A percentile compares a stretch with the other conserved stretches of the same genome.
Evolutionary conservation across 1,139 yeast genomes (phyloP).

Genomic region (Kodamaea alishanica): DNA sequence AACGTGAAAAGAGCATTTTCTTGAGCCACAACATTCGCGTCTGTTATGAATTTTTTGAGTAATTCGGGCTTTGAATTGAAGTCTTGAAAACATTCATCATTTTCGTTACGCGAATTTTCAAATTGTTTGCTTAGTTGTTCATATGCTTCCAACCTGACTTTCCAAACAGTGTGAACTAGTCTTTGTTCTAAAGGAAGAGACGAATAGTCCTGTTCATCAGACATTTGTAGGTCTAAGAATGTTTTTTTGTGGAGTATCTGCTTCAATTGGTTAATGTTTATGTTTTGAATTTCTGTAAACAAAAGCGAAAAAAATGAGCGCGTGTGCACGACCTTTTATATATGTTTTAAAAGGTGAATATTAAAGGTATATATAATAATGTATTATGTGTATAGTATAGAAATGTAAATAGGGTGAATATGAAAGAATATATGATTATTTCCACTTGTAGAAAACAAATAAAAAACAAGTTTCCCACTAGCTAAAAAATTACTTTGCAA

Average conservation of each 20-base stretch:
- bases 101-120: slow-evolving; percentile 50
- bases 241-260: slow-evolving; percentile 1
- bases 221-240: slow-evolving; percentile 14
- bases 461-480: too few relatives aligned
- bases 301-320: slow-evolving; percentile 1
- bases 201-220: slow-evolving; percentile 57
- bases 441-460: too few relatives aligned
- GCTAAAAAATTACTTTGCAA: too few relatives aligned
- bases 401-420: too few relatives aligned
- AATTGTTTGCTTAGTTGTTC: slow-evolving; percentile 59
- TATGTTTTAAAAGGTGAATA: background rate
- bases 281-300: slow-evolving; percentile 8
- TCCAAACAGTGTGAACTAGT: slow-evolving; percentile 79
- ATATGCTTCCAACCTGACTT: slow-evolving; percentile 79
- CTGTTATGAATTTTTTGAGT: slow-evolving; percentile 60
- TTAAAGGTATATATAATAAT: too few relatives aligned
- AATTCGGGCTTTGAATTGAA: slow-evolving; percentile 49
- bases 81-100: slow-evolving; percentile 50
- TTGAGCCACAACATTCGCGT: slow-evolving; percentile 88
- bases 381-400: too few relatives aligned
- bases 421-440: too few relatives aligned
- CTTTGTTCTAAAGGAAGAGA: slow-evolving; percentile 64
- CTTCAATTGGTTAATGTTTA: background rate
- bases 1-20: slow-evolving; percentile 70
- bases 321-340: slow-evolving; percentile 1